Conservation (phyloP, 2,329 filamentous ascomycete species). For the Cladosporium cucumerinum region DNA sequence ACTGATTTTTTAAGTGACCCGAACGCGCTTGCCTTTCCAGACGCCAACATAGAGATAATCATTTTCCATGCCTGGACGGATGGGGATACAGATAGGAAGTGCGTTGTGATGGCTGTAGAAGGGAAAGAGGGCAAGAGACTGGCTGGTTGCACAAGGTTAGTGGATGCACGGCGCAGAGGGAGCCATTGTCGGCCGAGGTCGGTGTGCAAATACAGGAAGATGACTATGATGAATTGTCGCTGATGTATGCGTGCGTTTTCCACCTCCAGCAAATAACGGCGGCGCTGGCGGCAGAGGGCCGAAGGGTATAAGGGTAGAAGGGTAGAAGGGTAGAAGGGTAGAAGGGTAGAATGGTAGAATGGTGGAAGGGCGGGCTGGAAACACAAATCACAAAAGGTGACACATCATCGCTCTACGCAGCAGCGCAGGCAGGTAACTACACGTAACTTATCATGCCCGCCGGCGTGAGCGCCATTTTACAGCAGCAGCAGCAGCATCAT, state of each 20-base stretch:
- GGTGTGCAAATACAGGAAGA: background rate
- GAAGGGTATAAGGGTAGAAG: too few species aligned
- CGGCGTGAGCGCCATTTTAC: background rate
- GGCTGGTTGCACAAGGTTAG: background rate
- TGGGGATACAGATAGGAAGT: background rate
- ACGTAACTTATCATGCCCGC: background rate
- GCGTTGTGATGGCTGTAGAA: background rate
- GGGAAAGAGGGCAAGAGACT: background rate
- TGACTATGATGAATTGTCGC: background rate
- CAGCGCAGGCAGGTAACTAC: background rate
- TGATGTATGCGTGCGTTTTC: background rate
- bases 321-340: too few species aligned
- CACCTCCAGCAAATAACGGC: background rate
- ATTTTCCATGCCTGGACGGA: conserved; percentile 32
- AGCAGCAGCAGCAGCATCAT: background rate
- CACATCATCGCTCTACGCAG: background rate
- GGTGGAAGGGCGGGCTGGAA: background rate
- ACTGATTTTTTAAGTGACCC: conserved; percentile 16
- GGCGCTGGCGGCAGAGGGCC: background rate
- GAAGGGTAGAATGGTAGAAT: too few species aligned
- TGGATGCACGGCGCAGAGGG: conserved; percentile 7
- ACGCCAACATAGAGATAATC: conserved; percentile 36
- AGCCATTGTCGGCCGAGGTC: conserved; percentile 8
- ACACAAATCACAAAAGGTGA: background rate
- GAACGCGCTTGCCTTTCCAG: conserved; percentile 35